A percentile compares a stretch with the other conserved stretches of the same genome.
These are phyloP conservation scores for Neobulgaria alba DNA, from an alignment of 2,329 filamentous ascomycete genomes.

Conservation along the genomic window DNA sequence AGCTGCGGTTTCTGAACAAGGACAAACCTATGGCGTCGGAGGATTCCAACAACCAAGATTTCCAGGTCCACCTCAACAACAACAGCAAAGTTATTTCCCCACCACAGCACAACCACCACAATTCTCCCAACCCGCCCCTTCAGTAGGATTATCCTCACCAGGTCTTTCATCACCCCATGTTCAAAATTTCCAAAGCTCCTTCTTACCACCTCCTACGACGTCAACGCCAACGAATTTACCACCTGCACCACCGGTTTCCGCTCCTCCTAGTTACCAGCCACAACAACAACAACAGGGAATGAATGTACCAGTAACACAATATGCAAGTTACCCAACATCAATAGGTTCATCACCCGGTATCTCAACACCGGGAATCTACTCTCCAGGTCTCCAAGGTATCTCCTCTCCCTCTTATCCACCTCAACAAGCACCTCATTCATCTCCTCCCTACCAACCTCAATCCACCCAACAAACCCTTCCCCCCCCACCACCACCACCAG, in stretches of 20 bases:
- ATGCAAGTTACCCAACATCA: constrained; percentile 37
- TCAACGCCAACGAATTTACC: constrained; percentile 2
- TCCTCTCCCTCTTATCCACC: constrained; percentile 4
- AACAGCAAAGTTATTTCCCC: constrained; percentile 26
- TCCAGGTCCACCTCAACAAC: constrained; percentile 12
- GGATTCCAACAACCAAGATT: constrained; percentile 27
- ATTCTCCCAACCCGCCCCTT: constrained; percentile 10
- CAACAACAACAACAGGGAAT: constrained; percentile 6
- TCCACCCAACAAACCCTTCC: too few species aligned
- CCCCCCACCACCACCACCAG: constrained; percentile 26
- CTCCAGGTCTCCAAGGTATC: constrained; percentile 14
- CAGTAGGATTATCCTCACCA: constrained; percentile 16
- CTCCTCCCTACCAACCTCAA: background rate
- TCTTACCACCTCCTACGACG: constrained; percentile 21
- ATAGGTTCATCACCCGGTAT: constrained; percentile 34
- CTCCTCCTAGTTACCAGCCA: constrained; percentile 15
- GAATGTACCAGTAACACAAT: constrained; percentile 31
- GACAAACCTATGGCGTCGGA: constrained; percentile 44
- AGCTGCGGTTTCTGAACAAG: constrained; percentile 48
- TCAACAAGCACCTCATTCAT: constrained; percentile 1
- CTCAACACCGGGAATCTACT: constrained; percentile 33
- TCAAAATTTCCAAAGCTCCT: constrained; percentile 20
- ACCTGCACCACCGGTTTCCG: constrained; percentile 9
- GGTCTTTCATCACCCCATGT: constrained; percentile 18
- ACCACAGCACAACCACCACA: constrained; percentile 9